These are phyloP conservation scores for Fusarium caatingaense DNA, from an alignment of 2,329 filamentous ascomycete species.

Conservation along the genomic window DNA sequence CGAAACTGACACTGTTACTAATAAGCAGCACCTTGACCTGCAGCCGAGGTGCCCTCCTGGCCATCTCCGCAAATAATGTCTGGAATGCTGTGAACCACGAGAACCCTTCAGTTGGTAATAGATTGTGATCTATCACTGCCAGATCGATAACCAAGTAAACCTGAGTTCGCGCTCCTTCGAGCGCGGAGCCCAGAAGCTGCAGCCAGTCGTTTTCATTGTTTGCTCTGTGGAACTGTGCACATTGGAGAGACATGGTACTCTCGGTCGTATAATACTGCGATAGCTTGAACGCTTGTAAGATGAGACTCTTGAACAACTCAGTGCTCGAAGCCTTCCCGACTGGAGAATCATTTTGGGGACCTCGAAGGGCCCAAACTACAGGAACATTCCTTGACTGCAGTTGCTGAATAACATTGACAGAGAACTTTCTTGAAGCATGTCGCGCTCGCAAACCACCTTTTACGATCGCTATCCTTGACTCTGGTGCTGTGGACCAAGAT, in stretches of 20 bases:
- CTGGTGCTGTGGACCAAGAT: not conserved
- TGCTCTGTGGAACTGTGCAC: not conserved
- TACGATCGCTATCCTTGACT: not conserved
- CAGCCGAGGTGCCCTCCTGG: not conserved
- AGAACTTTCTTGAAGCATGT: not conserved
- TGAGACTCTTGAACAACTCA: not conserved
- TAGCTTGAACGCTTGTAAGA: not conserved
- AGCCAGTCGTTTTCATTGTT: not conserved
- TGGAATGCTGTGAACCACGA: constrained; percentile 4
- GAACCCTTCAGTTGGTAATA: not conserved
- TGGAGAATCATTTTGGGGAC: not conserved
- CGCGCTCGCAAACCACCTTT: not conserved
- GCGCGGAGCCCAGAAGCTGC: not conserved
- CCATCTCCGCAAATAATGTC: not conserved
- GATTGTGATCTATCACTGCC: not conserved
- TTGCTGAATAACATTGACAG: not conserved
- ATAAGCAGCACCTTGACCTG: not conserved
- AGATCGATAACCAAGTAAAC: not conserved
- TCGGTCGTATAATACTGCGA: not conserved
- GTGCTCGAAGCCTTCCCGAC: not conserved
- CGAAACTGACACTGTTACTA: not conserved
- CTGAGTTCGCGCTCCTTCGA: not conserved
- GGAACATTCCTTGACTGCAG: not conserved
- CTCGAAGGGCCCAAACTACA: not conserved
- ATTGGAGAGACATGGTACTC: not conserved